Conservation (phyloP, 257 asterid genomes). For the Voacanga thouarsii region DNA sequence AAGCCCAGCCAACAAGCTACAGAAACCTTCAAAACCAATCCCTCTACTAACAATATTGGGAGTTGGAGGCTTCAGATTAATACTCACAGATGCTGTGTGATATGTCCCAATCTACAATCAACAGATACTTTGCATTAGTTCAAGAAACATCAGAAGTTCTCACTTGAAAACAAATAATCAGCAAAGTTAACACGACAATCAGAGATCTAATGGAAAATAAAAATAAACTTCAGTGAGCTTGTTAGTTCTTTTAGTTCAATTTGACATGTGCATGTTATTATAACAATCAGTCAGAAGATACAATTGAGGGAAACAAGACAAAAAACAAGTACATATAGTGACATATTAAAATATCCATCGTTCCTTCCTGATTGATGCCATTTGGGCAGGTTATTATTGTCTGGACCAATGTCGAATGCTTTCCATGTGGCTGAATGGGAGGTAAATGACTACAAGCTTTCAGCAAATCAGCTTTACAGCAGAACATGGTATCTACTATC, state of each 20-base stretch:
- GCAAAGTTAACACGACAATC: neutral
- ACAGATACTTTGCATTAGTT: slow-evolving; percentile 10
- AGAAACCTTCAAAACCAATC: slow-evolving; percentile 89
- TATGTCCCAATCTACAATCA: slow-evolving; percentile 73
- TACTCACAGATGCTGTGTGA: slow-evolving; percentile 66
- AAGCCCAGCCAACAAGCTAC: slow-evolving; percentile 91
- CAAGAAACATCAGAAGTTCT: neutral
- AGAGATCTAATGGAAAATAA: neutral
- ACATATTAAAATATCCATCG: too few species aligned
- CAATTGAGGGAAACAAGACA: too few species aligned
- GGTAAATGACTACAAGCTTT: neutral
- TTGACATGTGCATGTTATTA: neutral
- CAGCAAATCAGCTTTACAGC: neutral
- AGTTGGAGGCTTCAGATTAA: slow-evolving; percentile 73
- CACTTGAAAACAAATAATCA: neutral
- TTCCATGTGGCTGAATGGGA: neutral
- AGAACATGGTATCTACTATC: neutral
- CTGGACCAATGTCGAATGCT: neutral
- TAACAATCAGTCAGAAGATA: neutral
- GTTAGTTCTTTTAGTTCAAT: neutral
- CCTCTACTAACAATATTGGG: slow-evolving; percentile 91
- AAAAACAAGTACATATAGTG: neutral
- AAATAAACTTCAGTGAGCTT: neutral
- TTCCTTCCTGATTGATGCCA: neutral
- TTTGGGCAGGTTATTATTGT: neutral